phyloP scores from a whole-genome alignment of 257 asterid species.

The Plantago major region DNA sequence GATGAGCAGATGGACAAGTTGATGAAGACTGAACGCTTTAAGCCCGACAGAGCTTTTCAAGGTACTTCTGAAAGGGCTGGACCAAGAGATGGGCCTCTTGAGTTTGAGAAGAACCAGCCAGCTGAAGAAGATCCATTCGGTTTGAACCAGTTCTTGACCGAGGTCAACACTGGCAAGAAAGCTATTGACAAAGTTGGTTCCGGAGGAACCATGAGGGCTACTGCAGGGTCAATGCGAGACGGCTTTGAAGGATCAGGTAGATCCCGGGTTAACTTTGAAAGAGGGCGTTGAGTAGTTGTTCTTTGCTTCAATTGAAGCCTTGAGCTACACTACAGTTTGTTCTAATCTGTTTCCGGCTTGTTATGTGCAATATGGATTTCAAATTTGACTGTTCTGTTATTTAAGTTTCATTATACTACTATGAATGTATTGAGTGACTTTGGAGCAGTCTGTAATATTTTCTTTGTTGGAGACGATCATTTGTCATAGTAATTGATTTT shows the following conservation, averaged over 20 bases:
- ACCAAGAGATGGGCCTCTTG: conserved; percentile 74
- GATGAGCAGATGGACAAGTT: conserved; percentile 85
- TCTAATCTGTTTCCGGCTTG: too few relatives aligned
- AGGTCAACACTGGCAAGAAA: conserved; percentile 84
- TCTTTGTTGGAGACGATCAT: too few relatives aligned
- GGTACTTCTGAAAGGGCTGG: conserved; percentile 73
- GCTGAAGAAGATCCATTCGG: conserved; percentile 92
- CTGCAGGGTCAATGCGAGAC: conserved; percentile 56
- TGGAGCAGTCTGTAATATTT: too few relatives aligned
- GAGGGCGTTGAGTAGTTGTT: too few relatives aligned
- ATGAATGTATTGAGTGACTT: too few relatives aligned
- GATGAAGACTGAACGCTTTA: conserved; percentile 80
- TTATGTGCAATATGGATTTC: too few relatives aligned
- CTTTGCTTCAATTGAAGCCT: too few relatives aligned
- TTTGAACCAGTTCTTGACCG: conserved; percentile 77
- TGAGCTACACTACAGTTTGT: too few relatives aligned
- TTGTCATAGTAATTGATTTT: too few relatives aligned
- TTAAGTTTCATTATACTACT: too few relatives aligned
- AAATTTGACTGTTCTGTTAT: too few relatives aligned
- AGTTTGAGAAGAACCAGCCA: conserved; percentile 62
- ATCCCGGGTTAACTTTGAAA: conserved; percentile 36
- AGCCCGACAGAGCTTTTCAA: conserved; percentile 62
- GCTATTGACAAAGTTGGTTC: conserved; percentile 77
- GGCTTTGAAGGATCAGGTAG: conserved; percentile 42
- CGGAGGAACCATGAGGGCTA: conserved; percentile 51